Conservation (phyloP, 129 eudicot species). For the Cynara cardunculus region DNA sequence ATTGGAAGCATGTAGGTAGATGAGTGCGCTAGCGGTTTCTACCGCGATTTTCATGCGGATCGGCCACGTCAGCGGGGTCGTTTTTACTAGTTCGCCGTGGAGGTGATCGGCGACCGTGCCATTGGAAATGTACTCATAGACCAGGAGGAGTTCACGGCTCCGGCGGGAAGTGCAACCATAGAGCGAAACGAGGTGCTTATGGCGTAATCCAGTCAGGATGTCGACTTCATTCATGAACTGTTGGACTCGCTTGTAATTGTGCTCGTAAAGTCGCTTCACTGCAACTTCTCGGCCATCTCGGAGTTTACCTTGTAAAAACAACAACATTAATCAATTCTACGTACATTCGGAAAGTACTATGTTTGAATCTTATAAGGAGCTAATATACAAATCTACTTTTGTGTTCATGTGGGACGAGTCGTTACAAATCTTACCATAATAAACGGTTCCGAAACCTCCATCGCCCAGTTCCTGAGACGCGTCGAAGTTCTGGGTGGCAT, state of each 20-base stretch:
- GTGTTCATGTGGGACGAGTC: not conserved
- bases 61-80: conserved; percentile 52
- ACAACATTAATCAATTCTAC: not conserved
- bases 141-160: conserved; percentile 61
- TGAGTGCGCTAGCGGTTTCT: conserved; percentile 71
- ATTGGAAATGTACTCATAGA: conserved; percentile 51
- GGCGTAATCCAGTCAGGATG: conserved; percentile 60
- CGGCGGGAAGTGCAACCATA: conserved; percentile 76
- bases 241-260: conserved; percentile 58
- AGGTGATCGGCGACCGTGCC: conserved; percentile 82
- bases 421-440: conserved; percentile 41
- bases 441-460: conserved; percentile 70
- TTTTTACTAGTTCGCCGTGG: conserved; percentile 52
- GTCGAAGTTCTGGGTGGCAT: conserved; percentile 56
- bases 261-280: conserved; percentile 71
- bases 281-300: conserved; percentile 80
- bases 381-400: not conserved
- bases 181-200: conserved; percentile 57
- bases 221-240: conserved; percentile 83
- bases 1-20: conserved; percentile 76
- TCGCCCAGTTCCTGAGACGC: conserved; percentile 52
- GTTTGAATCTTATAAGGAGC: not conserved
- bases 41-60: conserved; percentile 72
- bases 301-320: conserved; percentile 50
- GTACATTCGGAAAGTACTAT: not conserved